Evolutionary conservation across 176 grass and related monocot genomes (phyloP).

Genomic region (Tillandsia leiboldiana): DNA sequence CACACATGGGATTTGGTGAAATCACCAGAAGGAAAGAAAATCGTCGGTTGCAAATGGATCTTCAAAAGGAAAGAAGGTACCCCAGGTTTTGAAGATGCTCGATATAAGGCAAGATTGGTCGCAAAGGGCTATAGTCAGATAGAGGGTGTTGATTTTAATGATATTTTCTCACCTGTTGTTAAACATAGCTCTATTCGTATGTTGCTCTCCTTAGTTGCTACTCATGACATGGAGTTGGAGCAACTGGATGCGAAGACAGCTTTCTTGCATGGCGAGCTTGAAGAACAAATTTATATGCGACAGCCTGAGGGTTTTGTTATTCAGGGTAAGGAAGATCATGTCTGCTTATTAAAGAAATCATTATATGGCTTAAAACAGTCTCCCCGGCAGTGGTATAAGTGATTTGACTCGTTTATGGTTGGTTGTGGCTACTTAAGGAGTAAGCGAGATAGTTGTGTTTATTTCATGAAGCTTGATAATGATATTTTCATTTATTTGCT

Average conservation of each 20-base stretch:
- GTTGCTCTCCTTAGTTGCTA: not conserved
- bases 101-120: conserved; percentile 16
- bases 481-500: too few relatives aligned
- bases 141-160: too few relatives aligned
- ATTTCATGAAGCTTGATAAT: too few relatives aligned
- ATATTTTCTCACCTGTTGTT: too few relatives aligned
- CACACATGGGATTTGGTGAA: conserved; percentile 10
- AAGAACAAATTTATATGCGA: too few relatives aligned
- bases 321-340: too few relatives aligned
- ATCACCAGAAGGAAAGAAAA: conserved; percentile 1
- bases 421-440: too few relatives aligned
- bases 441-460: too few relatives aligned
- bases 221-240: not conserved
- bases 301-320: too few relatives aligned
- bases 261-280: not conserved
- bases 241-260: not conserved
- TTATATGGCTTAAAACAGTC: conserved; percentile 5
- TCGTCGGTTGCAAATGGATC: conserved; percentile 25
- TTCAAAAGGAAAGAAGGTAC: conserved; percentile 6
- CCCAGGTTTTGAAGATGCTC: not conserved
- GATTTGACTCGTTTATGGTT: too few relatives aligned
- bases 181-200: not conserved
- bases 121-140: not conserved
- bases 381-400: not conserved
- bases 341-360: not conserved